phyloP scores from a whole-genome alignment of 2,329 filamentous ascomycete species.

The Xylaria digitata region DNA sequence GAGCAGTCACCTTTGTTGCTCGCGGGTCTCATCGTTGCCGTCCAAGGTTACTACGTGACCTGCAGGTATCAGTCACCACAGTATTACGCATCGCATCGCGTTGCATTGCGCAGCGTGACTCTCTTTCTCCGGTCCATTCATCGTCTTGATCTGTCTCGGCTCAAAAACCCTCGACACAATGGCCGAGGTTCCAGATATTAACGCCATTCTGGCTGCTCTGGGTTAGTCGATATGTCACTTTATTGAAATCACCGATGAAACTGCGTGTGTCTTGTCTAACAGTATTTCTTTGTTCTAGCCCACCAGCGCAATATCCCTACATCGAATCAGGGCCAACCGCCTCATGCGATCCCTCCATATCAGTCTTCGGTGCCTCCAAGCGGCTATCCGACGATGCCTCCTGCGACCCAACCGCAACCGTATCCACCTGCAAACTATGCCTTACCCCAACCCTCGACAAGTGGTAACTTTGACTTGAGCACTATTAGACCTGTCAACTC shows the following conservation, averaged over 20 bases:
- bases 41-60: conserved; percentile 16
- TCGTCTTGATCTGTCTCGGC: conserved; percentile 8
- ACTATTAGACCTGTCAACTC: conserved; percentile 82
- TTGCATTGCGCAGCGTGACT: conserved; percentile 10
- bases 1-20: conserved; percentile 20
- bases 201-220: conserved; percentile 62
- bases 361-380: conserved; percentile 54
- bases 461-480: conserved; percentile 83
- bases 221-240: conserved; percentile 52
- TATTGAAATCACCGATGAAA: background rate
- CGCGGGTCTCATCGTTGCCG: conserved; percentile 8
- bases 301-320: conserved; percentile 58
- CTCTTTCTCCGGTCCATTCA: conserved; percentile 1
- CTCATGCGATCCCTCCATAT: conserved; percentile 51
- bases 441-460: conserved; percentile 75
- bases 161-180: conserved; percentile 47
- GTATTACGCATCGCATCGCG: conserved; percentile 29
- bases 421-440: conserved; percentile 55
- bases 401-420: conserved; percentile 54
- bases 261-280: conserved; percentile 39
- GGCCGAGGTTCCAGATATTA: conserved; percentile 56
- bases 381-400: conserved; percentile 54
- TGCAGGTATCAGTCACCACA: conserved; percentile 26
- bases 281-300: conserved; percentile 48
- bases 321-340: conserved; percentile 56